Base-by-base conservation (phyloP, 2,329 filamentous ascomycete species). In the Sordariomycetes sp. region DNA sequence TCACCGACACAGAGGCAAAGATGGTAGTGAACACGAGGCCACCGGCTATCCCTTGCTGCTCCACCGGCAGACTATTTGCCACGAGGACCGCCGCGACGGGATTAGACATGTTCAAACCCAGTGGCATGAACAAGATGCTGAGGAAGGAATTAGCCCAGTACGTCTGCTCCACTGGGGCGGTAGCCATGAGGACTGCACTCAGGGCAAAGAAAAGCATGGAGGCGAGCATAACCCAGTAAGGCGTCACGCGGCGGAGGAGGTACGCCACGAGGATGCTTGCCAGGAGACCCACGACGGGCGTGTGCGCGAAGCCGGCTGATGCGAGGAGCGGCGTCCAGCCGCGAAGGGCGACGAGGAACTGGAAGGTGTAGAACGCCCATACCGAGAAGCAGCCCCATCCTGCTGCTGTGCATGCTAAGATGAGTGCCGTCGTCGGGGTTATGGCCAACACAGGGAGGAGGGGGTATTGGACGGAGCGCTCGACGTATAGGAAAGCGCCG, bases 121-220 rank as follows among this genome's bases (percentile, higher is more conserved):
- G 83, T 0, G 80, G 77, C 67, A 80, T 81, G 52, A 87, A 63
- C 2, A 86, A 25, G 4, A 80, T 71, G 2, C 74, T 74, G 10
- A 84, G 73, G 63, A 88, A 87, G 0, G 77, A 73, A 60, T 85
- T 78, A 20, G 71, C 72, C 85, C 85, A 88, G 68, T 87, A 88
- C 0, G 70, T 76, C 65, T 86, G 81, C 5, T 74, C 62, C 0
- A 75, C 69, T 0, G 82, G 80, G 2, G 76, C 72, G 10, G 72
- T 73, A 10, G 72, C 72, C 28, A 74, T 71, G 7, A 80, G 62
- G 6, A 73, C 60, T 4, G 71, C 69, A 1, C 75, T 76, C 0
- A 65, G 60, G 1, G 71, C 71, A 58, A 79, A 78, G 0, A 73
- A 68, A 2, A 68, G 58, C 55, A 78, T 69, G 2, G 75, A 73